Base-by-base conservation (phyloP, 192 early-diverging fungal genomes). In the Chytriomyces hyalinus region DNA sequence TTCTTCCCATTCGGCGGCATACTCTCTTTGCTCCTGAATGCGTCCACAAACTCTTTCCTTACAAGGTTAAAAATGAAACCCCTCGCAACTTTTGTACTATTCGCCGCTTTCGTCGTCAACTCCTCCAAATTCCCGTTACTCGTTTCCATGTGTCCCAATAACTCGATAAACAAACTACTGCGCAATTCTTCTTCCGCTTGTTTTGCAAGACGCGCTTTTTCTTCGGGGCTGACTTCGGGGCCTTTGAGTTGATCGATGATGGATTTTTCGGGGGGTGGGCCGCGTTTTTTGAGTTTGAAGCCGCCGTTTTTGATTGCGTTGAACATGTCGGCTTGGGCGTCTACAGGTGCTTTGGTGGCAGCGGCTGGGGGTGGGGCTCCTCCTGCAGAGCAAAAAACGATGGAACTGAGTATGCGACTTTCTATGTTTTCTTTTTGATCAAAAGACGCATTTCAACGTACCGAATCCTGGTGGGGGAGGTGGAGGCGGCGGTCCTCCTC, bases 101-200 rank as follows among this genome's bases (percentile, higher is more conserved):
- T 70, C 53, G 75, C 70, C 22, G 78, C 75, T 49, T 84, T 83
- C 8, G 79, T 80, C 8, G 64, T 62, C 4, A 84, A 69, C 63
- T 87, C 86, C 60, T 84, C 82, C 9, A 87, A 48, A 62, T 78
- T 81, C 17, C 86, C 86, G 66, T 78, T 70, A 24, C 80, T 81
- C 9, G 84, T 77, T 68, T 87, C 82, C 86, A 87, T 87, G 71
- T 80, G 84, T 9, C 84, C 84, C 6, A 87, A 68, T 75, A 87
- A 69, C 68, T 87, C 86, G 10, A 85, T 83, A 47, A 86, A 79
- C 8, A 83, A 57, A 10, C 78, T 79, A 49, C 76, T 59, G 46
- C 84, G 83, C 47, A 78, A 71, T 36, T 45, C 67, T 63, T 80
- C 83, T 5, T 70, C 75, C 5, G 62, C 36, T 47, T 57, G 46